Conservation (phyloP, 192 early-diverging fungal species). For the Coemansia nantahalensis region DNA sequence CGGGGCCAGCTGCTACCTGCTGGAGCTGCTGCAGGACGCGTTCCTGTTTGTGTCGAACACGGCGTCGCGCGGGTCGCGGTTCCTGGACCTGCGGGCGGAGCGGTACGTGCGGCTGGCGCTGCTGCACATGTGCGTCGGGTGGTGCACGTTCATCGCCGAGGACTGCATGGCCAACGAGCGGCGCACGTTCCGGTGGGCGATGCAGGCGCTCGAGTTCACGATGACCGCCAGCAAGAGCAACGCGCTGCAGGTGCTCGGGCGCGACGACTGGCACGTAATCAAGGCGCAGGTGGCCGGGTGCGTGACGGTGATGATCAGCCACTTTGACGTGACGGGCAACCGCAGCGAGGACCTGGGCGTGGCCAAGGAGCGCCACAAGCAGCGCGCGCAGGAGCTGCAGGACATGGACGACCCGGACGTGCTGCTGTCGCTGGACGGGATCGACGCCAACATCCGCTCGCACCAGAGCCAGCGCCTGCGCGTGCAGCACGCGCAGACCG, state of each 20-base stretch:
- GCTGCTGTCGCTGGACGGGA: conserved; percentile 39
- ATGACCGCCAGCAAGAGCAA: conserved; percentile 73
- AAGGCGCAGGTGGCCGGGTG: conserved; percentile 73
- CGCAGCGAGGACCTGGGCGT: conserved; percentile 35
- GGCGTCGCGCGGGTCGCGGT: conserved; percentile 58
- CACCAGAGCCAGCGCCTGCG: conserved; percentile 39
- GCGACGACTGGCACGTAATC: conserved; percentile 69
- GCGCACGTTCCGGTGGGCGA: conserved; percentile 80
- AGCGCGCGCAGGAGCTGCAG: conserved; percentile 18
- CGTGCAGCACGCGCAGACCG: conserved; percentile 27
- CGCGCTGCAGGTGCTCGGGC: conserved; percentile 65
- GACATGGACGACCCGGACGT: conserved; percentile 20
- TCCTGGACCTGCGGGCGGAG: conserved; percentile 59
- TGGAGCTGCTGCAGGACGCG: conserved; percentile 47
- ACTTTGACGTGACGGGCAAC: conserved; percentile 77
- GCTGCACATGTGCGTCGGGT: conserved; percentile 74
- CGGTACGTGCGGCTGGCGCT: conserved; percentile 64
- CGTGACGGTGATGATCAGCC: conserved; percentile 75
- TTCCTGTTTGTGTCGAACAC: conserved; percentile 57
- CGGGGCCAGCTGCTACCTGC: conserved; percentile 32
- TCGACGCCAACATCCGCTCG: conserved; percentile 39
- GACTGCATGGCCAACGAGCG: conserved; percentile 79
- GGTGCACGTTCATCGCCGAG: conserved; percentile 83
- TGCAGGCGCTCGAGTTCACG: conserved; percentile 79
- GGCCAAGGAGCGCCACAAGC: conserved; percentile 23